Conservation (phyloP, 345 rosid genomes). For the Eucalyptus microcorys region DNA sequence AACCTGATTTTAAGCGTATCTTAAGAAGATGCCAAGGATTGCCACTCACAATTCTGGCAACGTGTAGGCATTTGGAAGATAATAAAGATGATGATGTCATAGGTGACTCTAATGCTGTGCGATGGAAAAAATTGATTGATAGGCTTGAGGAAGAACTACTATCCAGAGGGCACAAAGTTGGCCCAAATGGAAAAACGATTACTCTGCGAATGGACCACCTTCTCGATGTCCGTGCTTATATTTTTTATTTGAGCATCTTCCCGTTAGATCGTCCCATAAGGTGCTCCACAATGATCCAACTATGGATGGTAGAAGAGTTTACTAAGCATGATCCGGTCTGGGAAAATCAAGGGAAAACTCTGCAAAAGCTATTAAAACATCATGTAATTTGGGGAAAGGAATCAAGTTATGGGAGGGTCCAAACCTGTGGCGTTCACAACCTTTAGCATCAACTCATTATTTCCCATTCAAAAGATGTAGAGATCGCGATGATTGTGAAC, state of each 20-base stretch:
- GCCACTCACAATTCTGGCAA: no score
- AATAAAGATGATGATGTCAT: no score
- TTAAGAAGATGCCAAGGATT: no score
- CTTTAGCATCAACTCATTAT: neutral
- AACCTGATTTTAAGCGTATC: neutral
- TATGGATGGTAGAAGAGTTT: neutral
- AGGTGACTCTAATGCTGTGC: accelerated
- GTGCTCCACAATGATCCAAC: neutral
- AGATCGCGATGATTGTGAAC: no score
- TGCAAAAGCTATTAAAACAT: neutral
- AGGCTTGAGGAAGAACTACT: neutral
- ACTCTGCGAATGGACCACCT: neutral
- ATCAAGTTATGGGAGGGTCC: neutral
- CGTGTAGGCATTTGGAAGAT: neutral
- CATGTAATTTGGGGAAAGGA: neutral
- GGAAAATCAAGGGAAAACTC: no score
- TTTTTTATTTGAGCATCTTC: neutral
- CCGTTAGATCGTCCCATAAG: neutral
- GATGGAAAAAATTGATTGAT: neutral
- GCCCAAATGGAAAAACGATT: neutral
- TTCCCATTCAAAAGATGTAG: neutral
- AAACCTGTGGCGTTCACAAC: neutral
- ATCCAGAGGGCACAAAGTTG: neutral
- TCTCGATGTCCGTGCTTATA: neutral
- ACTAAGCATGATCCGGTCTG: accelerated